Base-by-base conservation (phyloP, 2,329 filamentous ascomycete species). In the Zymoseptoria crescenta region DNA sequence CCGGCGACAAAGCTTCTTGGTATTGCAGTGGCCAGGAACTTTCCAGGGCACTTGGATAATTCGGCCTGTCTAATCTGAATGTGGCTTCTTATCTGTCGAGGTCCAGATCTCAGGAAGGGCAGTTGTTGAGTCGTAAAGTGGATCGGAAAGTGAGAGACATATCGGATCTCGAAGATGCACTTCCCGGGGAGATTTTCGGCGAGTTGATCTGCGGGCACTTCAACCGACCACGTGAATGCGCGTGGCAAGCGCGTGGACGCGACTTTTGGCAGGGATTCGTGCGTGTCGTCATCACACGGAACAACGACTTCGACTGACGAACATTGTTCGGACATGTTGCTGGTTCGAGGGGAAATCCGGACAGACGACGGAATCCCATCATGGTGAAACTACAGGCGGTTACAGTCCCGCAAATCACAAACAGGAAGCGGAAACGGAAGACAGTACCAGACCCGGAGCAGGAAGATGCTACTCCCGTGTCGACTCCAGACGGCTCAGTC, bases 361-460 rank as follows among this genome's bases (percentile, higher is more conserved):
- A 41, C 9, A 16, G 35, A 28, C 10, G 35, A 28, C 10, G 1
- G 16, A 8, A n/a, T 8, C 53, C 5, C 8, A 57, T 50, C 5
- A 79, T 80, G 78, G 72, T 76, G 65, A 75, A 75, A 64, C 67
- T 80, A 28, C 76, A 79, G 68, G 78, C 77, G 57, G 77, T 77
- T 8, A 78, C 78, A 5, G 75, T 54, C 24, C 59, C 61, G n/a
- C 49, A 55, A 30, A 56, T 59, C 55, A 56, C 10, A 13, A 52
- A 55, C 30, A 59, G 58, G 56, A 62, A 61, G 59, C 59, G 56
- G 52, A 62, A 62, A 41, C 59, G 54, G 52, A 62, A 60, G 55
- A 54, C 48, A 60, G 51, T 49, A 58, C 13, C 13, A 16, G n/a
- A 54, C 10, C 51, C 51, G 5, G 52, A 54, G 1, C 55, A 61